Percentiles rank a stretch among this genome's conserved stretches.
Conservation (phyloP, 2,329 filamentous ascomycete genomes). For the Aspergillus luchuensis region DNA sequence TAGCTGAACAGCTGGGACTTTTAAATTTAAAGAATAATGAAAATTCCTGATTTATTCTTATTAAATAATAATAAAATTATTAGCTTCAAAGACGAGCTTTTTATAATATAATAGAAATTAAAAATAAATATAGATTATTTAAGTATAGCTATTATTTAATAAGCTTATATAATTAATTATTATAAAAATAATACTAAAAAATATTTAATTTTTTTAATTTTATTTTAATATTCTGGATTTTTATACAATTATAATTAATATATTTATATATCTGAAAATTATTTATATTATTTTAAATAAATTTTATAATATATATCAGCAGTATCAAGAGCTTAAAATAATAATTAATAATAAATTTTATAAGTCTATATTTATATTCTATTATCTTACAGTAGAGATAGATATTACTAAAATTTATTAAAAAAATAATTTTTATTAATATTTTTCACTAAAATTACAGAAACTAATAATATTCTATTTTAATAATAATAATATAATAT, state of each 20-base stretch:
- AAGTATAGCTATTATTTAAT: background rate
- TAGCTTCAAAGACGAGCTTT: background rate
- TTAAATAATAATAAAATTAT: constrained; percentile 2
- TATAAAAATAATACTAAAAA: background rate
- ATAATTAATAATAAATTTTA: background rate
- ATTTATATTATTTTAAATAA: background rate
- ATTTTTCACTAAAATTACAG: background rate
- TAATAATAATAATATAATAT: background rate
- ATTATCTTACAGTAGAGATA: background rate
- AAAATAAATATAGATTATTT: background rate
- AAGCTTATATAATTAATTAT: constrained; percentile 2
- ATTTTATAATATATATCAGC: background rate
- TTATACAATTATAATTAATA: background rate
- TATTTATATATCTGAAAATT: background rate
- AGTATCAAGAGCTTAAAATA: background rate
- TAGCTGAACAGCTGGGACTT: background rate
- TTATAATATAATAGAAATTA: background rate
- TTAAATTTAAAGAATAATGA: background rate
- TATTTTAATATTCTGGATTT: background rate
- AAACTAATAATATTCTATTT: background rate
- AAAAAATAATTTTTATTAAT: background rate
- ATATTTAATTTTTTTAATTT: background rate
- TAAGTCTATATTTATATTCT: background rate
- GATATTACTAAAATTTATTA: background rate
- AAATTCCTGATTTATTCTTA: background rate